Percentiles rank a stretch among this genome's conserved stretches.
These are phyloP conservation scores for Rhodamnia argentea DNA, from an alignment of 345 rosid species.

Conservation along the genomic window DNA sequence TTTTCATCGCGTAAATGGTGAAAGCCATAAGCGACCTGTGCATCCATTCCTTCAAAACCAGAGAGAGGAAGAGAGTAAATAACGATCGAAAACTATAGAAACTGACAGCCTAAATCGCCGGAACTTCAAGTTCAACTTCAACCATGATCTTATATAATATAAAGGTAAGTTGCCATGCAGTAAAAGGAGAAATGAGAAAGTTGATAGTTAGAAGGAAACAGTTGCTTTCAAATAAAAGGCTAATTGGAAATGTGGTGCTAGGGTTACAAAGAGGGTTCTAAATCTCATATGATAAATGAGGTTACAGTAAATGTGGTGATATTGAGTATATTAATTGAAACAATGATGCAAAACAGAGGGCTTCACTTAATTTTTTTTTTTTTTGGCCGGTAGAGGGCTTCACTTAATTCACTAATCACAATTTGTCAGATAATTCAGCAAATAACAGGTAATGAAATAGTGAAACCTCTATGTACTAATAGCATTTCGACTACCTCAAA, in stretches of 20 bases:
- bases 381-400: too few relatives aligned
- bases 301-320: neutral
- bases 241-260: neutral
- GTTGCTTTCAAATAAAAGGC: neutral
- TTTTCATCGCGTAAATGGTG: constrained; percentile 91
- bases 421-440: neutral
- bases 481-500: neutral
- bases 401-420: neutral
- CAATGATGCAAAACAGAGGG: neutral
- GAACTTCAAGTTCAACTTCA: neutral
- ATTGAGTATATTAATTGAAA: neutral
- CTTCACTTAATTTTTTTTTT: neutral
- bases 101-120: neutral
- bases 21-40: constrained; percentile 95
- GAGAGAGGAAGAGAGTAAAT: neutral
- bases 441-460: neutral
- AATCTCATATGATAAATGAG: neutral
- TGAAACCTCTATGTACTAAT: neutral
- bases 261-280: neutral
- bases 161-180: neutral
- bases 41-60: constrained; percentile 76
- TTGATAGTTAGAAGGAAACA: neutral
- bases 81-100: neutral
- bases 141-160: neutral
- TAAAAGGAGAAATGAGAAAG: neutral